phyloP scores from a whole-genome alignment of 176 grass and related monocot species.

The Paspalum notatum region DNA sequence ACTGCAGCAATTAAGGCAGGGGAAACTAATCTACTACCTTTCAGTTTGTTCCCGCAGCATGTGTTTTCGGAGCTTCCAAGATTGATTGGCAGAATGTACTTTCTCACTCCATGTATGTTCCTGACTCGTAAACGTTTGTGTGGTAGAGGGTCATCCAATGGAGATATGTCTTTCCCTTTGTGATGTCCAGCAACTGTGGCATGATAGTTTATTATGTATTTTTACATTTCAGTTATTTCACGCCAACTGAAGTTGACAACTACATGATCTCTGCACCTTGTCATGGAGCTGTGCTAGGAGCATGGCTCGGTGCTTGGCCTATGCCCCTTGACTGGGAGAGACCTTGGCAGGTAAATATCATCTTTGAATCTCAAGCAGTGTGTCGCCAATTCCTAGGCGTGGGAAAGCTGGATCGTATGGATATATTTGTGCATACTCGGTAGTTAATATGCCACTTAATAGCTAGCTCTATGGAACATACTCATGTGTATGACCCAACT shows the following conservation, averaged over 20 bases:
- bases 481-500: neutral
- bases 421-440: conserved; percentile 10
- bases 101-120: conserved; percentile 69
- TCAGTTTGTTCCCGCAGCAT: conserved; percentile 88
- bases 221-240: conserved; percentile 42
- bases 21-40: conserved; percentile 26
- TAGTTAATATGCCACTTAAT: neutral
- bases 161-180: conserved; percentile 8
- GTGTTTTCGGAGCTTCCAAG: conserved; percentile 82
- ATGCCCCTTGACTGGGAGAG: conserved; percentile 99
- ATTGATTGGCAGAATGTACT: conserved; percentile 70
- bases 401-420: neutral
- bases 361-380: neutral
- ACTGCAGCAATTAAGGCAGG: neutral
- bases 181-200: neutral
- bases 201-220: conserved; percentile 29
- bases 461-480: neutral
- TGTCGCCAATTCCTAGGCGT: neutral
- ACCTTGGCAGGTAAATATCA: conserved; percentile 76
- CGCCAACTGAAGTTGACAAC: conserved; percentile 50
- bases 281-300: conserved; percentile 84
- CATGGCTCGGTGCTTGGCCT: conserved; percentile 93
- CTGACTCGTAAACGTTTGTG: conserved; percentile 9
- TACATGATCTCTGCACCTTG: conserved; percentile 83
- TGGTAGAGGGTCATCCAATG: neutral